These are phyloP conservation scores for Aspergillus intermedius DNA, from an alignment of 2,329 filamentous ascomycete genomes.

Conservation along the genomic window DNA sequence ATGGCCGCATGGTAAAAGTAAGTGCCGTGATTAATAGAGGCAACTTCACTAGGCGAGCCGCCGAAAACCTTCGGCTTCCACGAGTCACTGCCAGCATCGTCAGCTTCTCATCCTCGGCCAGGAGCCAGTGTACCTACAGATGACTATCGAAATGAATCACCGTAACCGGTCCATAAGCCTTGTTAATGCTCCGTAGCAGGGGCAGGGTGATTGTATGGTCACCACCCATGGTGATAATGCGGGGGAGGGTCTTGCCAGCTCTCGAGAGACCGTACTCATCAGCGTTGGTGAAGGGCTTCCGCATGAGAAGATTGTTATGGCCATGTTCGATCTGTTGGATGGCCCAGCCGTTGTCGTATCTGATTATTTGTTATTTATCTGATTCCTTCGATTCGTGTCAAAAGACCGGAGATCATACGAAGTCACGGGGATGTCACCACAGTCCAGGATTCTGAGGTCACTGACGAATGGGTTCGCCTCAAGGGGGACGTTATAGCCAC, in stretches of 20 bases:
- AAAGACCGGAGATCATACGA: conserved; percentile 52
- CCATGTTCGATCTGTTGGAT: conserved; percentile 81
- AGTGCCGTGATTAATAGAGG: conserved; percentile 77
- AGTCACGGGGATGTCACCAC: conserved; percentile 77
- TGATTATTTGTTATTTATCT: conserved; percentile 23
- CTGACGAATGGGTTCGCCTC: conserved; percentile 73
- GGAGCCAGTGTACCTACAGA: conserved; percentile 31
- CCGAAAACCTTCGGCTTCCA: conserved; percentile 85
- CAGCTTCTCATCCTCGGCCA: neutral
- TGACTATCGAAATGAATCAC: conserved; percentile 60
- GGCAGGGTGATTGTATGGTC: conserved; percentile 43
- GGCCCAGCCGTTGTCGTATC: conserved; percentile 76
- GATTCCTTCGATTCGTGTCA: too few relatives aligned
- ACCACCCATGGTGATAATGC: conserved; percentile 65
- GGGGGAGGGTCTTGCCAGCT: conserved; percentile 67
- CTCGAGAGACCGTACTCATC: conserved; percentile 61
- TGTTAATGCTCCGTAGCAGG: conserved; percentile 52
- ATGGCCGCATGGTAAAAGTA: conserved; percentile 80
- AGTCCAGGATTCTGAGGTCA: conserved; percentile 75
- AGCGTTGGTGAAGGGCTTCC: conserved; percentile 63
- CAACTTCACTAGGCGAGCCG: conserved; percentile 67
- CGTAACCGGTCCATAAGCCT: conserved; percentile 61
- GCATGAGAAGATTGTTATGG: conserved; percentile 67
- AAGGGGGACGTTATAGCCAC: conserved; percentile 79
- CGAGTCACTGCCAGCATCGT: conserved; percentile 35